Evolutionary conservation across 768 basidiomycete genomes (phyloP), one percentile per base, ranked within the genome.

Genomic region (Favolaschia claudopus): DNA sequence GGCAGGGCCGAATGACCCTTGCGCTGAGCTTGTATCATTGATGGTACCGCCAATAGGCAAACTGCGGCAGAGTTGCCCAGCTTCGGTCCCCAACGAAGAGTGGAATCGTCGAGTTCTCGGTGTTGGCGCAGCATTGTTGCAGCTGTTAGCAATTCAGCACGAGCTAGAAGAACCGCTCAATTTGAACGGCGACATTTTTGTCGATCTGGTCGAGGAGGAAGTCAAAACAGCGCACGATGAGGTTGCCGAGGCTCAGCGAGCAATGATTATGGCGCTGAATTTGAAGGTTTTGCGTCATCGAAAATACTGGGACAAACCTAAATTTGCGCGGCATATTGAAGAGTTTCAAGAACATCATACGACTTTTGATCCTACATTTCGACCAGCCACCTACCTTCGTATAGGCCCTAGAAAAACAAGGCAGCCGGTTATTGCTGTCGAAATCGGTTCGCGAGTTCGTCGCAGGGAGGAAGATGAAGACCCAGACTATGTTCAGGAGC

Each of bases 151-250:
- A 39, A 20, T 54, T 44, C 52, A 54, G 24, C 19, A 54, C 20
- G 42, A 44, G 13, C 52, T 54, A 8, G 24, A 54, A 25, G 52
- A 54, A 25, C 52, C 40, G 40, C 24, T 50, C 27, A 27, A 50
- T 28, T 20, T 50, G 36, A 50, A 50, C 9, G 36, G 48, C 20
- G 48, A 50, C 25, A 50, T 19, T 17, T 34, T 28, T 22, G 34
- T 27, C 14, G 48, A 50, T 6, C 34, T 50, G 15, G 24, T 4
- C 24, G 8, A 38, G 36, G 48, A 17, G 19, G 24, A 25, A n/a
- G 14, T 50, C 34, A 9, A 7, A 17, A 19, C 12, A 17, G n/a
- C 7, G 7, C 3, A 7, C 32, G 2, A 6, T n/a, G 36, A 50
- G 31, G 12, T 12, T 7, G 2, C 15, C 10, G 31, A 25, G 9